phyloP scores from a whole-genome alignment of 2,329 filamentous ascomycete genomes.

The Cytospora leucostoma region DNA sequence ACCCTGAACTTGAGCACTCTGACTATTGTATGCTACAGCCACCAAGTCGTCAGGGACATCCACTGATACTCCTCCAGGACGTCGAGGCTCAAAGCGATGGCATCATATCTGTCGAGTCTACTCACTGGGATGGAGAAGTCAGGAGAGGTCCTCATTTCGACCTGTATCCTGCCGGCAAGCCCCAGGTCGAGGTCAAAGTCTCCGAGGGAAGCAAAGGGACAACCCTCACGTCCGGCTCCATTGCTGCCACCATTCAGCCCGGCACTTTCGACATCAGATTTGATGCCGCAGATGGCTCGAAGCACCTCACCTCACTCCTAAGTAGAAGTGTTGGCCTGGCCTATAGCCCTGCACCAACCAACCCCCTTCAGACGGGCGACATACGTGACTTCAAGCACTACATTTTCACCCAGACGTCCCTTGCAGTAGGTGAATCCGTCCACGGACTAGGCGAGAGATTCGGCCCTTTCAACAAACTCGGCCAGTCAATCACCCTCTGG shows the following conservation, averaged over 20 bases:
- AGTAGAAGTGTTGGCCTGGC: slow-evolving; percentile 59
- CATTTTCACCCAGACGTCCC: slow-evolving; percentile 57
- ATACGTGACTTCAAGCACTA: slow-evolving; percentile 56
- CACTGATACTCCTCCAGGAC: slow-evolving; percentile 41
- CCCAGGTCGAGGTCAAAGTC: slow-evolving; percentile 43
- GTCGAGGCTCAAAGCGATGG: slow-evolving; percentile 59
- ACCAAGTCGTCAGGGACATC: not conserved
- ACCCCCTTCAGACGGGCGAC: slow-evolving; percentile 54
- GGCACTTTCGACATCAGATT: slow-evolving; percentile 59
- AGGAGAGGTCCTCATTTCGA: slow-evolving; percentile 59
- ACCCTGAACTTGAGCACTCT: slow-evolving; percentile 58
- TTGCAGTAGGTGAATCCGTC: slow-evolving; percentile 64
- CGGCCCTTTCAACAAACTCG: slow-evolving; percentile 74
- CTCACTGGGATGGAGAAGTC: slow-evolving; percentile 57
- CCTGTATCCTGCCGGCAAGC: slow-evolving; percentile 55
- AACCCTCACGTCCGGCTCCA: slow-evolving; percentile 51
- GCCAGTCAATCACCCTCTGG: slow-evolving; percentile 67
- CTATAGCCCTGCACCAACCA: slow-evolving; percentile 55
- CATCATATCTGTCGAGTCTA: slow-evolving; percentile 60
- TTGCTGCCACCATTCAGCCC: slow-evolving; percentile 54
- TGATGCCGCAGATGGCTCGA: slow-evolving; percentile 50
- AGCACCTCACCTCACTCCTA: slow-evolving; percentile 55
- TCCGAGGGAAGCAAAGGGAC: slow-evolving; percentile 46
- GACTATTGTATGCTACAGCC: slow-evolving; percentile 45
- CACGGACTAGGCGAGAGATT: slow-evolving; percentile 78